Evolutionary conservation across 2,329 filamentous ascomycete species (phyloP).

Genomic region (Aureobasidium leucospermi): DNA sequence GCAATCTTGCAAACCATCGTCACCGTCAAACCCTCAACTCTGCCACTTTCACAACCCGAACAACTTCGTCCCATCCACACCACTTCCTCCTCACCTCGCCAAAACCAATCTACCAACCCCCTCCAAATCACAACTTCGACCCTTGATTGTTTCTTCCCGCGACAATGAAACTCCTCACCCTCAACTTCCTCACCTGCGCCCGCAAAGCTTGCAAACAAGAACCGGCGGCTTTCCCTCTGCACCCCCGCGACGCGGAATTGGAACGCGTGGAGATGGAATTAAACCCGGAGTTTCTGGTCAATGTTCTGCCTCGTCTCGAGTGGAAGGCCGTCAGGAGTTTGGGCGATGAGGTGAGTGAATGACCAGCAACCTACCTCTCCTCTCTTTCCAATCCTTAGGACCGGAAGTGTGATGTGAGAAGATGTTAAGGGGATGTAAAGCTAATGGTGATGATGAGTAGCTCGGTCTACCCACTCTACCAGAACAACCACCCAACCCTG

Average conservation of each 20-base stretch:
- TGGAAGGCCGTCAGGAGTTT: constrained; percentile 75
- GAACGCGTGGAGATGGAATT: constrained; percentile 76
- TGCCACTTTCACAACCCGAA: too few species aligned
- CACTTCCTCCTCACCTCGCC: not conserved
- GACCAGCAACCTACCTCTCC: too few species aligned
- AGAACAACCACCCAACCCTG: constrained; percentile 25
- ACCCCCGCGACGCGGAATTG: constrained; percentile 86
- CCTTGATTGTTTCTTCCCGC: too few species aligned
- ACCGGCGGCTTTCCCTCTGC: constrained; percentile 74
- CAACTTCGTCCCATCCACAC: too few species aligned
- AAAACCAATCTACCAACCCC: not conserved
- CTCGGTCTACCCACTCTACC: constrained; percentile 72
- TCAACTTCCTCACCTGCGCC: constrained; percentile 95
- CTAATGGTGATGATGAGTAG: constrained; percentile 44
- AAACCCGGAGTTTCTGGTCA: constrained; percentile 72
- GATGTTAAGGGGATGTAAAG: too few species aligned
- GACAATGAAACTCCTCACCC: constrained; percentile 84
- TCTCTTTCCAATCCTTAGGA: too few species aligned
- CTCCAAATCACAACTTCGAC: too few species aligned
- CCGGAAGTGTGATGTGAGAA: too few species aligned
- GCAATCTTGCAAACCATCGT: not conserved
- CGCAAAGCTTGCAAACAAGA: constrained; percentile 88
- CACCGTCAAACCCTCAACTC: not conserved
- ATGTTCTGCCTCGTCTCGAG: constrained; percentile 79
- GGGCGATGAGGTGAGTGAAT: constrained; percentile 69